These are phyloP conservation scores for Peltaster fructicola DNA, from an alignment of 2,329 filamentous ascomycete genomes.

Conservation along the genomic window DNA sequence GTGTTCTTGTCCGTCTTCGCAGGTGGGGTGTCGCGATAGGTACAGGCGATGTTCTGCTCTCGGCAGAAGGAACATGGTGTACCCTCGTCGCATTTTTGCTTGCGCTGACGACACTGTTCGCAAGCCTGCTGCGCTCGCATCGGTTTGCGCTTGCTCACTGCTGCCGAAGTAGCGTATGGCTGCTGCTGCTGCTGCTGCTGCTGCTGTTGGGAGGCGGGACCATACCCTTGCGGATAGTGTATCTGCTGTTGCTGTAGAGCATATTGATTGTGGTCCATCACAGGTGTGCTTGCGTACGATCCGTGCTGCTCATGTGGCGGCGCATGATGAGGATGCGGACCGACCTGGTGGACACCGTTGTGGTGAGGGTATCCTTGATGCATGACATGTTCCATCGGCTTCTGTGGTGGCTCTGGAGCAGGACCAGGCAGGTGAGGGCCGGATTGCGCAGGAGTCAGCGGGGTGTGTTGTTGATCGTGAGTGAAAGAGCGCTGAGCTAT, in stretches of 20 bases:
- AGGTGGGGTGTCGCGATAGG: constrained; percentile 78
- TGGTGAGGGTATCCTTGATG: constrained; percentile 16
- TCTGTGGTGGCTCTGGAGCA: constrained; percentile 11
- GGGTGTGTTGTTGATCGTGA: constrained; percentile 17
- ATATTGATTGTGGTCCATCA: constrained; percentile 15
- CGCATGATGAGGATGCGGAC: constrained; percentile 4
- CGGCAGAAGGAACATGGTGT: constrained; percentile 71
- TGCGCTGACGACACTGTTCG: constrained; percentile 70
- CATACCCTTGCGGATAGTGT: constrained; percentile 11
- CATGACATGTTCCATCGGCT: constrained; percentile 13
- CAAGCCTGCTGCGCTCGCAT: constrained; percentile 50
- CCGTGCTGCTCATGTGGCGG: constrained; percentile 12
- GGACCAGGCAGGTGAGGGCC: constrained; percentile 8
- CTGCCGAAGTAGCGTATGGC: constrained; percentile 12
- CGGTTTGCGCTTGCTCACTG: no score
- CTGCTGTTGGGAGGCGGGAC: no score
- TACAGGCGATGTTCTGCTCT: constrained; percentile 68
- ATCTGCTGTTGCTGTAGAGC: constrained; percentile 11
- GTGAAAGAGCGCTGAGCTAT: constrained; percentile 18
- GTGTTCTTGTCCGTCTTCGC: constrained; percentile 47
- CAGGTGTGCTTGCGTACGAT: constrained; percentile 12
- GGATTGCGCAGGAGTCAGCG: constrained; percentile 18
- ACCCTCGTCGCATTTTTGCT: constrained; percentile 82
- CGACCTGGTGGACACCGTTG: constrained; percentile 11
- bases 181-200: constrained; percentile 9